A percentile compares a stretch with the other conserved stretches of the same genome.
phyloP scores from a whole-genome alignment of 371 early-diverging fungal genomes.

The Blakeslea trispora region DNA sequence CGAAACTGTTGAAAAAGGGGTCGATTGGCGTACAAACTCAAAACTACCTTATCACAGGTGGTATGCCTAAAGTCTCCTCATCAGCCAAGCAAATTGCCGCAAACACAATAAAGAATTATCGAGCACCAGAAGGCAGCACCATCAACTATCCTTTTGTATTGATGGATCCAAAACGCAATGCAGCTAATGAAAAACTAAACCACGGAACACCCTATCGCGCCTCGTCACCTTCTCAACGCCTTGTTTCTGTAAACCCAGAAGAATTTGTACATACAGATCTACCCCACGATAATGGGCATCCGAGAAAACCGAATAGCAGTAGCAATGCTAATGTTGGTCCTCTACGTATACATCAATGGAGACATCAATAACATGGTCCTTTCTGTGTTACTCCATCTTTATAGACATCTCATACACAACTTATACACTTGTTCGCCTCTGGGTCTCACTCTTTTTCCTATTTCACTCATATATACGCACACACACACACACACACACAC shows the following conservation, averaged over 20 bases:
- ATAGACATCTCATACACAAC: not conserved
- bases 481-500: too few species aligned
- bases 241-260: not conserved
- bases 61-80: not conserved
- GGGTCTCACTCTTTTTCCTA: too few species aligned
- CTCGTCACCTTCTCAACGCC: not conserved
- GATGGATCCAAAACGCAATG: conserved; percentile 22
- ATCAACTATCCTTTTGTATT: conserved; percentile 25
- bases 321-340: conserved; percentile 9
- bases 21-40: conserved; percentile 26
- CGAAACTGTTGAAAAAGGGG: conserved; percentile 26
- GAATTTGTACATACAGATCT: conserved; percentile 5
- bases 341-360: conserved; percentile 25
- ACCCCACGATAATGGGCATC: not conserved
- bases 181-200: not conserved
- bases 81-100: not conserved
- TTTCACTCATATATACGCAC: not conserved
- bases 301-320: not conserved
- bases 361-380: conserved; percentile 7
- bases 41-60: conserved; percentile 17
- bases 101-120: not conserved
- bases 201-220: not conserved
- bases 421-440: too few species aligned
- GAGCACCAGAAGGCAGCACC: not conserved
- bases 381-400: not conserved